Evolutionary conservation across 1,284 basidiomycete genomes (phyloP).

Genomic region (Fomitopsis betulina): DNA sequence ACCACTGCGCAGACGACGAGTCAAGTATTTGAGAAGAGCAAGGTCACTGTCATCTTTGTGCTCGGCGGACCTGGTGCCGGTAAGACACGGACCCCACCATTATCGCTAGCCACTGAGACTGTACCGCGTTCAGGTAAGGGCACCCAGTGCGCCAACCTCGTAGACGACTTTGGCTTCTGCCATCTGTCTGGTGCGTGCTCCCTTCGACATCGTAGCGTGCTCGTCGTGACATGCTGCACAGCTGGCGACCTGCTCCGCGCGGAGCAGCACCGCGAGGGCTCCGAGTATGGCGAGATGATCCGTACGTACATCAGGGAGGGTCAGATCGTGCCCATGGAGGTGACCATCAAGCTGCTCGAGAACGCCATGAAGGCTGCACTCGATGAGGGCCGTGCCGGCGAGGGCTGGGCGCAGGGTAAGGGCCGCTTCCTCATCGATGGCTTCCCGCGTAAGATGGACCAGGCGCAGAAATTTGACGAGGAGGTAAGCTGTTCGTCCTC

Average conservation of each 20-base stretch:
- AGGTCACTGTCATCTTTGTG: slow-evolving; percentile 92
- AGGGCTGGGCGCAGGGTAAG: slow-evolving; percentile 69
- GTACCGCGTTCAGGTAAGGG: slow-evolving; percentile 73
- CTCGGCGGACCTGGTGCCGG: slow-evolving; percentile 97
- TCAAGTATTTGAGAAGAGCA: slow-evolving; percentile 65
- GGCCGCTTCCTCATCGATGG: slow-evolving; percentile 96
- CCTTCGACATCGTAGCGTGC: neutral
- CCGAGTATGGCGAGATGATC: slow-evolving; percentile 85
- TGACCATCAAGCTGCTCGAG: slow-evolving; percentile 93
- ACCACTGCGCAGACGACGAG: slow-evolving; percentile 6
- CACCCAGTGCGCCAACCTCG: slow-evolving; percentile 89
- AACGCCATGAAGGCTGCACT: slow-evolving; percentile 85
- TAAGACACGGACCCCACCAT: slow-evolving; percentile 26
- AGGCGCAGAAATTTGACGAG: slow-evolving; percentile 91
- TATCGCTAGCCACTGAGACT: slow-evolving; percentile 2
- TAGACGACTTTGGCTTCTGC: slow-evolving; percentile 86
- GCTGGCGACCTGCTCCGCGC: slow-evolving; percentile 96
- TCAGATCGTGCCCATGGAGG: slow-evolving; percentile 94
- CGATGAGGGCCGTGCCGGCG: slow-evolving; percentile 33
- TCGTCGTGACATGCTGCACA: slow-evolving; percentile 25
- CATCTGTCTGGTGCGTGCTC: slow-evolving; percentile 81
- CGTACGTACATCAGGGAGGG: slow-evolving; percentile 90
- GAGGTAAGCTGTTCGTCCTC: slow-evolving; percentile 45
- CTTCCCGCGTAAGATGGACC: slow-evolving; percentile 98
- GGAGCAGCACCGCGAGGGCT: slow-evolving; percentile 87